phyloP scores from a whole-genome alignment of 176 grass and related monocot species.

The Triticum urartu region DNA sequence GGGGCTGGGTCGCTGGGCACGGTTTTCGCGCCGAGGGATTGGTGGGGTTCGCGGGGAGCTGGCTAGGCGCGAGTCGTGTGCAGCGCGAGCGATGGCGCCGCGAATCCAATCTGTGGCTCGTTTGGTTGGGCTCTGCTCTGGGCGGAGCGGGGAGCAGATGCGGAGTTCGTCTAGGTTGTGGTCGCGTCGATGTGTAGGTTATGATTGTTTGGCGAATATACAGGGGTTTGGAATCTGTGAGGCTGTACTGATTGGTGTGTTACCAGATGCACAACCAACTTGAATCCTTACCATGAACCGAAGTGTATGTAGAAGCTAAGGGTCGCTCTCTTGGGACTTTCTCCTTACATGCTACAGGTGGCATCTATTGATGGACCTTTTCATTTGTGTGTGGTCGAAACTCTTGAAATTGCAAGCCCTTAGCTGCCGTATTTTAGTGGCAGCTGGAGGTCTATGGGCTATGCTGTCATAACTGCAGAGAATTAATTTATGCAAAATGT shows the following conservation, averaged over 20 bases:
- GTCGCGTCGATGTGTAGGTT: neutral
- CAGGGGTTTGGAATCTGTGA: neutral
- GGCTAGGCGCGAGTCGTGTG: neutral
- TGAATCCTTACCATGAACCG: neutral
- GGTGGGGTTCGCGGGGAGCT: neutral
- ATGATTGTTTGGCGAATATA: conserved; percentile 22
- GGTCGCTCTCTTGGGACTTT: neutral
- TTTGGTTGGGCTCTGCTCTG: neutral
- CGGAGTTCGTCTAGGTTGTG: neutral
- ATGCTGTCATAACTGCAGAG: neutral
- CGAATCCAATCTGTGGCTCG: conserved; percentile 28
- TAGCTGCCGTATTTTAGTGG: neutral
- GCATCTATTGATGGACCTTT: neutral
- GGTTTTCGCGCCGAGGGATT: neutral
- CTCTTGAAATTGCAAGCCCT: neutral
- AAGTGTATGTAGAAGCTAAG: no score
- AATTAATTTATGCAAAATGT: neutral
- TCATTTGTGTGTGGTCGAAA: neutral
- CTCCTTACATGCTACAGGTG: neutral
- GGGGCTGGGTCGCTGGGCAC: neutral
- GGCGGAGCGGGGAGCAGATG: neutral
- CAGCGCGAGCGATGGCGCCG: neutral
- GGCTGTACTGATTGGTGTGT: neutral
- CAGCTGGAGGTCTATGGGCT: neutral
- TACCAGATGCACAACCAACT: neutral